phyloP scores from a whole-genome alignment of 768 basidiomycete genomes.

The Tephrocybe sp. region DNA sequence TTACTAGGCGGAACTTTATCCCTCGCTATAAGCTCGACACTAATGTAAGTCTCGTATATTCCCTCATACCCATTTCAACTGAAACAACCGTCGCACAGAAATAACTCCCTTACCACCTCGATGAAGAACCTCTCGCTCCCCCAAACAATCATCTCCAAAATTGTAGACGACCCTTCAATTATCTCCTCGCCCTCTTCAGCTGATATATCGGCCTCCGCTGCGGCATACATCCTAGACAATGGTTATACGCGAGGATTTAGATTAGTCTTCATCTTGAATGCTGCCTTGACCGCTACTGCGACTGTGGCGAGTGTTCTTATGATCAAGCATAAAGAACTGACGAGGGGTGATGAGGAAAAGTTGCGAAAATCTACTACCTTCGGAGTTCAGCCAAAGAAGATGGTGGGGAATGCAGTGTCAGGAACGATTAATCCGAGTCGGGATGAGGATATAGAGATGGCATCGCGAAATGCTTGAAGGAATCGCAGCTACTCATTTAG shows the following conservation, averaged over 20 bases:
- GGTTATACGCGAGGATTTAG: slow-evolving; percentile 61
- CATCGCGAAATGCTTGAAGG: no score
- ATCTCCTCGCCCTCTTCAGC: slow-evolving; percentile 31
- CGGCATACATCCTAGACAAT: slow-evolving; percentile 40
- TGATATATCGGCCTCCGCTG: slow-evolving; percentile 36
- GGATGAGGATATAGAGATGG: no score
- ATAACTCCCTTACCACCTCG: slow-evolving; percentile 46
- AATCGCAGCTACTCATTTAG: no score
- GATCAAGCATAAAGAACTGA: slow-evolving; percentile 63
- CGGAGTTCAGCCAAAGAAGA: neutral
- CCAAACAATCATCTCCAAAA: slow-evolving; percentile 33
- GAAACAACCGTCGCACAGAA: slow-evolving; percentile 27
- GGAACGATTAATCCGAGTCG: neutral
- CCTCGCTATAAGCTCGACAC: slow-evolving; percentile 59
- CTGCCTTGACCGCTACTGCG: slow-evolving; percentile 51
- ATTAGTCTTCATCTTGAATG: slow-evolving; percentile 61
- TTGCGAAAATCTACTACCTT: slow-evolving; percentile 40
- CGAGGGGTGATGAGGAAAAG: slow-evolving; percentile 53
- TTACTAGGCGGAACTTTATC: slow-evolving; percentile 70
- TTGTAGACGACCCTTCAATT: slow-evolving; percentile 50
- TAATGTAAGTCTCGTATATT: slow-evolving; percentile 39
- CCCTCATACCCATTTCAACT: neutral
- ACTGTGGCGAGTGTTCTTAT: slow-evolving; percentile 56
- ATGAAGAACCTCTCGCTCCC: slow-evolving; percentile 40
- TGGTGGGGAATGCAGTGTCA: neutral